These are phyloP conservation scores for Dipteronia dyeriana DNA, from an alignment of 345 rosid genomes.

Conservation along the genomic window DNA sequence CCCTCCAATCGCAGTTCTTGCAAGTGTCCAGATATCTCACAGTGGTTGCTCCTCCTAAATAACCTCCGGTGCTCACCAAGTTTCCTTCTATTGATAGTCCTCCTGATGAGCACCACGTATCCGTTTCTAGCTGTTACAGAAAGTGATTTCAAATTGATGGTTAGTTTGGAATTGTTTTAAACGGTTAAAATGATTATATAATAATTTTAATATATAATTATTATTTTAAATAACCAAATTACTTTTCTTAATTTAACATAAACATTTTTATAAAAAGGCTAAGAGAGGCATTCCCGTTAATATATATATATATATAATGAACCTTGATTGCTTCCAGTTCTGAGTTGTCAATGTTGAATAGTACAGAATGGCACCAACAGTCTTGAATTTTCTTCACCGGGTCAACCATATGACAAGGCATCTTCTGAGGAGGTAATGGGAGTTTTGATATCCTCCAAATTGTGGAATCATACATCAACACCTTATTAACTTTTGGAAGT, in stretches of 20 bases:
- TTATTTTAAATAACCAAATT: too few species aligned
- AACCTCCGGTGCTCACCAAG: slow-evolving; percentile 75
- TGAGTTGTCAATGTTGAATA: slow-evolving; percentile 46
- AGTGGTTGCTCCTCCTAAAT: slow-evolving; percentile 55
- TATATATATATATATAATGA: background rate
- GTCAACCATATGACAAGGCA: slow-evolving; percentile 42
- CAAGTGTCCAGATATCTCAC: slow-evolving; percentile 51
- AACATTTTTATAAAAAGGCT: too few species aligned
- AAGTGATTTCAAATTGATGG: background rate
- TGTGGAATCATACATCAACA: slow-evolving; percentile 70
- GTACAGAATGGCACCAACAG: slow-evolving; percentile 67
- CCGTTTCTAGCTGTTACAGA: slow-evolving; percentile 47
- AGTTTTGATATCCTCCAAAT: slow-evolving; percentile 45
- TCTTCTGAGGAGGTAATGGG: slow-evolving; percentile 19
- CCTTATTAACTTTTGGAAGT: slow-evolving; percentile 58
- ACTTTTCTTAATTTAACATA: too few species aligned
- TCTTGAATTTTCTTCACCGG: slow-evolving; percentile 34
- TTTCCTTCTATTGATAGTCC: slow-evolving; percentile 68
- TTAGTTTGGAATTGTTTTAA: too few species aligned
- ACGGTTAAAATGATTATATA: too few species aligned
- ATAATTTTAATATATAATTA: too few species aligned
- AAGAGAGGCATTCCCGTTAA: too few species aligned
- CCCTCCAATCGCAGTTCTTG: slow-evolving; percentile 51
- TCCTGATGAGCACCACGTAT: slow-evolving; percentile 97
- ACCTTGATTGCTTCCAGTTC: slow-evolving; percentile 57